Percentiles rank a stretch among this genome's conserved stretches.
Evolutionary conservation across 192 early-diverging fungal species (phyloP).

Genomic region (Coemansia sp.): DNA sequence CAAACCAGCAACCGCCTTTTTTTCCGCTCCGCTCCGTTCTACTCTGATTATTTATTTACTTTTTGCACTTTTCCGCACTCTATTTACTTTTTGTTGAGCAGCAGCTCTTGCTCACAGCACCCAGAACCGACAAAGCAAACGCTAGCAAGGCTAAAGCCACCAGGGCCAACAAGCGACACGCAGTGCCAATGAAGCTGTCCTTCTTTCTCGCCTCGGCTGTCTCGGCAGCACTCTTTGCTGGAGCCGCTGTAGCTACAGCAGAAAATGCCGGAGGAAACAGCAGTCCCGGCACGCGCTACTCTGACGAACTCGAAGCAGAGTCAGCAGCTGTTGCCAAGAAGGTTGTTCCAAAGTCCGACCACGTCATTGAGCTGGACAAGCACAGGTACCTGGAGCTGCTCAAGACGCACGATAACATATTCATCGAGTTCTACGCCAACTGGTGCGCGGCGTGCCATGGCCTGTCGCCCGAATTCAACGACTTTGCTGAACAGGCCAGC

Average conservation of each 20-base stretch:
- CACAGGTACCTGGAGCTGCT: constrained; percentile 23
- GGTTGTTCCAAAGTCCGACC: constrained; percentile 35
- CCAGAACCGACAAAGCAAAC: no score
- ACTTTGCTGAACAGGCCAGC: constrained; percentile 27
- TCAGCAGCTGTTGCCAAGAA: constrained; percentile 16
- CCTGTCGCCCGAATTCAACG: constrained; percentile 34
- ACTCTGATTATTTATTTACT: constrained; percentile 3
- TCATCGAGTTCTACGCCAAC: constrained; percentile 51
- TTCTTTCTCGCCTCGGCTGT: background rate
- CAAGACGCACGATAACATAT: constrained; percentile 20
- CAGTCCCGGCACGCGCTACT: constrained; percentile 3
- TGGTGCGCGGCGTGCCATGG: constrained; percentile 49
- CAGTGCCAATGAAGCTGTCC: constrained; percentile 3
- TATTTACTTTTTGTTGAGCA: background rate
- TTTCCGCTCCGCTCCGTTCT: background rate
- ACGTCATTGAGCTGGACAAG: constrained; percentile 38
- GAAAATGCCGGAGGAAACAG: background rate
- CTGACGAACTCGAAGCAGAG: constrained; percentile 29
- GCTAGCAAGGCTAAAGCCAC: no score
- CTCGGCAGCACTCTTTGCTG: background rate
- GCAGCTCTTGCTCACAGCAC: no score
- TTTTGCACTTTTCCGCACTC: background rate
- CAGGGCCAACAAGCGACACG: no score
- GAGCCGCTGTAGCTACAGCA: background rate
- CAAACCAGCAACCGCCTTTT: no score